Evolutionary conservation across 306 rosid genomes (phyloP), one percentile per base, ranked within the genome.

Genomic region (Lathyrus aphaca): DNA sequence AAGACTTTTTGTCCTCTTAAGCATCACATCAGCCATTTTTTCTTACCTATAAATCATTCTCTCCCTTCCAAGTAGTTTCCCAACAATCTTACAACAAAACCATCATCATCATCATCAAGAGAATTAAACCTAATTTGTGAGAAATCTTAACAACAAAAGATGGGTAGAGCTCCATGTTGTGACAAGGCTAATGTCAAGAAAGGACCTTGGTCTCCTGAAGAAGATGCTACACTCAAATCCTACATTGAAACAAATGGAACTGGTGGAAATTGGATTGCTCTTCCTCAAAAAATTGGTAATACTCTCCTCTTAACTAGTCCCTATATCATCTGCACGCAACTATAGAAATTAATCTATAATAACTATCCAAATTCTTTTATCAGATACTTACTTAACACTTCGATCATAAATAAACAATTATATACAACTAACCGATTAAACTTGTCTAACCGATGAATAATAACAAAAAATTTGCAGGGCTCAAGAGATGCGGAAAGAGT

Each of bases 121-220:
- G 40, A 57, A 27, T 13, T 55, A 19, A 17, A 66, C 27, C 56
- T 46, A 27, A 65, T 44, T 42, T 39, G 42, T 23, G 51, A 14
- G 53, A 21, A 23, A 45, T 19, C 51, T 1, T n/a, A 64, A 5
- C 13, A 35, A 60, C 5, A 30, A 46, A 35, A 79, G 78, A 88
- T 95, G 99, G 99, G 99, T 69, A 77, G 99, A 80, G 99, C 99
- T 75, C 99, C 99, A 4, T 95, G 99, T 37, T 95, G 99, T 66
- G 99, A 95, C 82, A 95, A 95, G 77, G 90, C 91, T 35, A 95
- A 85, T 71, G 99, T 95, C 51, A 95, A 95, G 97, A 95, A 76
- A 79, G 99, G 99, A 71, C 99, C 99, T 16, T 95, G 99, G 99
- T 83, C 99, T 38, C 91, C 96, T 3, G 99, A 95, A 80, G 99